Base-by-base conservation (phyloP, 2,329 filamentous ascomycete genomes). In the Cercospora sp. region DNA sequence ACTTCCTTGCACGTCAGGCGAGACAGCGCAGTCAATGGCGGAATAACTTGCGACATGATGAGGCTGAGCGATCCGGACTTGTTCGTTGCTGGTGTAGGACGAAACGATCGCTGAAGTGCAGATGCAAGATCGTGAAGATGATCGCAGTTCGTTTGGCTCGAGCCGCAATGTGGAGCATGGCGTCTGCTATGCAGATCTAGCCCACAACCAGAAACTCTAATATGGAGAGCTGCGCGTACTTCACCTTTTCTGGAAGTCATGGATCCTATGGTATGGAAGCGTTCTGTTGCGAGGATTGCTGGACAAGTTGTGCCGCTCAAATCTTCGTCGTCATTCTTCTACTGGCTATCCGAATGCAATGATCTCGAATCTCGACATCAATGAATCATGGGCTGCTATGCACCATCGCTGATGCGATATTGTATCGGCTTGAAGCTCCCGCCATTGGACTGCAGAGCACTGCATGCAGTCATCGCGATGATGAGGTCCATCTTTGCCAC, bases 401-500 rank as follows among this genome's bases (percentile, higher is more conserved):
- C 13, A 36, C 23, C 53, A 57, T 57, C 62, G 36, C 51, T 59
- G 18, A 64, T 64, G 13, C 62, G 62, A 45, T 48, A 64, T 26
- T 70, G 70, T 36, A 74, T 73, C 10, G 72, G 70, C 66, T 74
- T 74, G 55, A 71, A 72, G n/a, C 63, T 68, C 10, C 71, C 71
- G 18, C 70, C 74, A 65, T 75, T 75, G 5, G 70, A 72, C 33
- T 71, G 66, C 20, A 68, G 57, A 28, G 74, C 74, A 20, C 67
- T 72, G 45, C 74, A 75, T 6, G 74, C 73, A 3, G 74, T 75
- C 57, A 75, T 62, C 3, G 66, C 74, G 3, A 75, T 64, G 53
- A 75, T 72, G 30, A 75, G 39, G 69, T 75, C 74, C 73, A 75
- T 75, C 65, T 74, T 72, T 5, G 74, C 74, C 59, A 69, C 64